Percentiles rank a stretch among this genome's conserved stretches.
These are phyloP conservation scores for Solanum sitiens DNA, from an alignment of 257 asterid species.

Conservation along the genomic window DNA sequence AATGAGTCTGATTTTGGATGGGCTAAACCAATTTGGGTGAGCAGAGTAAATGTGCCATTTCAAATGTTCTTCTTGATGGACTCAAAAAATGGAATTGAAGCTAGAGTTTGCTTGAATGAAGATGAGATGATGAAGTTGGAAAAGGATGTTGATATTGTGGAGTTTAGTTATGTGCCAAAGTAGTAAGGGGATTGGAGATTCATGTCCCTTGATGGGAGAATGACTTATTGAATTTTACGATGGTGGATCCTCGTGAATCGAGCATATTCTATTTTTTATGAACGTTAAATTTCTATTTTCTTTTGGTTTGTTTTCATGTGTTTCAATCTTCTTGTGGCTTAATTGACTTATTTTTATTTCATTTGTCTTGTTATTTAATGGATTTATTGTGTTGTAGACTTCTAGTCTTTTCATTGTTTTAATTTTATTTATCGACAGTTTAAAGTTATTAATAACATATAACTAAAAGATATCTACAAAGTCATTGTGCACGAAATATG, in stretches of 20 bases:
- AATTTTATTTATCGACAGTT: not conserved
- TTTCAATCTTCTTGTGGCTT: not conserved
- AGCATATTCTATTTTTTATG: not conserved
- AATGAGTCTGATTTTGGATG: slow-evolving; percentile 1
- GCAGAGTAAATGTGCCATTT: not conserved
- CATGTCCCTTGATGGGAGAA: not conserved
- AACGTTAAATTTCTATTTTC: not conserved
- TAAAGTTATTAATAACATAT: not conserved
- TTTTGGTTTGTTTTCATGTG: not conserved
- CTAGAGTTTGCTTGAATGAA: not conserved
- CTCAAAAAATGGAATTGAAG: not conserved
- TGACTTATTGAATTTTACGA: not conserved
- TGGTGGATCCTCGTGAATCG: not conserved
- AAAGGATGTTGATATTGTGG: not conserved
- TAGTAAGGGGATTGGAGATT: not conserved
- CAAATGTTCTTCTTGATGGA: not conserved
- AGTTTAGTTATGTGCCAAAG: not conserved
- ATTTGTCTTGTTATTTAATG: not conserved
- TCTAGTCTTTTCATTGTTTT: not conserved
- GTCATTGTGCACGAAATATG: not conserved
- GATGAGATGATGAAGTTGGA: not conserved
- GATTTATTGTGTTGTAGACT: not conserved
- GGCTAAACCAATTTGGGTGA: not conserved
- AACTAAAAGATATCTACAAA: too few relatives aligned
- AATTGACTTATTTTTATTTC: not conserved